Percentiles rank a stretch among this genome's conserved stretches.
These are phyloP conservation scores for Fusarium setosum DNA, from an alignment of 2,329 filamentous ascomycete species.

Conservation along the genomic window DNA sequence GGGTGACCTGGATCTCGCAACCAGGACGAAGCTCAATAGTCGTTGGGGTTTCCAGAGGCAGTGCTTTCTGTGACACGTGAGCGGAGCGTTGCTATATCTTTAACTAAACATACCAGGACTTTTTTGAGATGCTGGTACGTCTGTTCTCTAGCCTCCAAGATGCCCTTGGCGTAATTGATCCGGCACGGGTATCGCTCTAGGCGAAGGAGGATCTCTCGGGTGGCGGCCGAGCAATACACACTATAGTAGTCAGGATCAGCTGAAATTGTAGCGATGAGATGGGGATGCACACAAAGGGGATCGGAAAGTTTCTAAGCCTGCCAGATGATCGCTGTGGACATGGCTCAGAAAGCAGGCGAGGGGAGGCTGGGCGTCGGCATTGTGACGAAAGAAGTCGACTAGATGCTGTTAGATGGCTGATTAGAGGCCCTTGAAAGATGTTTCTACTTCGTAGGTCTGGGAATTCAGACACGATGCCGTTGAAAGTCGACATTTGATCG, in stretches of 20 bases:
- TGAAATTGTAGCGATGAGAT: not conserved
- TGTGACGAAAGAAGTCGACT: conserved; percentile 85
- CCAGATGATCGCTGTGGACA: conserved; percentile 90
- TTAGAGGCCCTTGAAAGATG: not conserved
- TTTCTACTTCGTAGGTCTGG: conserved; percentile 75
- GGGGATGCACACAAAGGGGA: conserved; percentile 72
- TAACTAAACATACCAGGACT: conserved; percentile 64
- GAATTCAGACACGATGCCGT: conserved; percentile 80
- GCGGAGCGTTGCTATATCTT: rapidly evolving
- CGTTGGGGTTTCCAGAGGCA: conserved; percentile 85
- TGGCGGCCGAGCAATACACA: conserved; percentile 90
- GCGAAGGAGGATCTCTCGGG: conserved; percentile 81
- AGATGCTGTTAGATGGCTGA: conserved; percentile 1
- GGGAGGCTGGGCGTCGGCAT: conserved; percentile 66
- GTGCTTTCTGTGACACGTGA: conserved; percentile 67
- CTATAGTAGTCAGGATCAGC: conserved; percentile 46
- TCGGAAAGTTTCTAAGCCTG: conserved; percentile 79
- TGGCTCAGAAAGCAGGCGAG: conserved; percentile 91
- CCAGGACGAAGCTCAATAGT: conserved; percentile 78
- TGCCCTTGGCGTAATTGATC: conserved; percentile 82
- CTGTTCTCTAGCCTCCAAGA: conserved; percentile 78
- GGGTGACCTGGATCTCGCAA: conserved; percentile 79
- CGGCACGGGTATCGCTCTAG: conserved; percentile 84
- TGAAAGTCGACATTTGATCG: conserved; percentile 80
- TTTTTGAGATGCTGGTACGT: conserved; percentile 82